Percentiles rank a stretch among this genome's conserved stretches.
Evolutionary conservation across 2,329 filamentous ascomycete species (phyloP).

Genomic region (Trichoderma hamatum): DNA sequence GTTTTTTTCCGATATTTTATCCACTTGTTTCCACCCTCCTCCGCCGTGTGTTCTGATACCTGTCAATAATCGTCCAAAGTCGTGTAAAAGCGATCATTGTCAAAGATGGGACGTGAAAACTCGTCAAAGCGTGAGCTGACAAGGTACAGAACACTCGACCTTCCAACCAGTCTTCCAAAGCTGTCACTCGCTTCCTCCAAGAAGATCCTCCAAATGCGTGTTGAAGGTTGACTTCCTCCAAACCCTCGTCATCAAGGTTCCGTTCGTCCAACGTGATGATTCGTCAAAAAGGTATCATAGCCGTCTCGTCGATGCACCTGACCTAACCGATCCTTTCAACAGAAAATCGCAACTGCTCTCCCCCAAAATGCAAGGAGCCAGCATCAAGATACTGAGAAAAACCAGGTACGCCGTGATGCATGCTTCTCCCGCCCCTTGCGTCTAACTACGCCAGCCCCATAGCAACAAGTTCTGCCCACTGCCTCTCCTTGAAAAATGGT

Average conservation of each 20-base stretch:
- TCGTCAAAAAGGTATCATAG: conserved; percentile 43
- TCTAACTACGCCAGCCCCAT: conserved; percentile 23
- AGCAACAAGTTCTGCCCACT: conserved; percentile 15
- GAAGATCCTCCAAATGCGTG: background rate
- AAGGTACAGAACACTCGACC: conserved; percentile 13
- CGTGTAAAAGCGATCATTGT: background rate
- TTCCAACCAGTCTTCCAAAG: conserved; percentile 20
- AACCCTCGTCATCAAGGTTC: conserved; percentile 34
- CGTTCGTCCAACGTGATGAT: conserved; percentile 41
- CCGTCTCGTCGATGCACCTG: conserved; percentile 32
- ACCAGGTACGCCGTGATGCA: conserved; percentile 32
- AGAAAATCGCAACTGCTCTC: conserved; percentile 35
- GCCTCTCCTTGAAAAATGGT: conserved; percentile 10
- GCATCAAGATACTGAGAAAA: conserved; percentile 29
- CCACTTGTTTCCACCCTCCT: conserved; percentile 19
- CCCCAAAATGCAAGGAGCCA: conserved; percentile 23
- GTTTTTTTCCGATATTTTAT: conserved; percentile 36
- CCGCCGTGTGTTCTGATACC: conserved; percentile 8
- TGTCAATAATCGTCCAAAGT: conserved; percentile 13
- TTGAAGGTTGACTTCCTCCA: conserved; percentile 34
- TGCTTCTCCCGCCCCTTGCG: conserved; percentile 20
- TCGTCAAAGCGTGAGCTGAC: conserved; percentile 23
- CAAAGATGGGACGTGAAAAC: conserved; percentile 6
- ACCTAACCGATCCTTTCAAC: conserved; percentile 34
- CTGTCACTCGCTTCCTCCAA: background rate